Conservation (phyloP, 2,329 filamentous ascomycete species). For the Fusarium sp. region DNA sequence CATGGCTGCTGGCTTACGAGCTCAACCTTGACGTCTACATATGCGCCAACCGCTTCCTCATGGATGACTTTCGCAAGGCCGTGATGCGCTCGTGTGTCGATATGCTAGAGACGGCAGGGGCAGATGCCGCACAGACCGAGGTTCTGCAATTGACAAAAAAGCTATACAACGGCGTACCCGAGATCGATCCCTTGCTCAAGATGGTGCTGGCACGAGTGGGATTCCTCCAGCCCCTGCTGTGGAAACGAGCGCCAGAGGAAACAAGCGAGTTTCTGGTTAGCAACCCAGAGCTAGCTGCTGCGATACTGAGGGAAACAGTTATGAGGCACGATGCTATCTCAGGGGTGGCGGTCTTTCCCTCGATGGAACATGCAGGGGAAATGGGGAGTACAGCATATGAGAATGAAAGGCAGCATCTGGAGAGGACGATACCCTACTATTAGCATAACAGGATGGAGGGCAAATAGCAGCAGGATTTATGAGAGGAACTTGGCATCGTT, state of each 20-base stretch:
- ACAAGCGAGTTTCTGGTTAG: constrained; percentile 57
- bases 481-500: not conserved
- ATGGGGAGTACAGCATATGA: constrained; percentile 15
- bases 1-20: constrained; percentile 61
- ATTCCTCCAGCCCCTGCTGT: constrained; percentile 60
- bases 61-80: constrained; percentile 58
- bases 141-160: constrained; percentile 58
- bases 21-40: constrained; percentile 63
- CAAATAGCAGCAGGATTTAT: not conserved
- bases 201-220: constrained; percentile 63
- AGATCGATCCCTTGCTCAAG: constrained; percentile 56
- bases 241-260: constrained; percentile 54
- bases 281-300: constrained; percentile 59
- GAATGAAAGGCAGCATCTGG: constrained; percentile 19
- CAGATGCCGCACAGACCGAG: constrained; percentile 56
- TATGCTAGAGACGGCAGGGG: constrained; percentile 58
- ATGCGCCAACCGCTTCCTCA: constrained; percentile 60
- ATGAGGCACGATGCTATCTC: constrained; percentile 56
- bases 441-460: not conserved
- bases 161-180: constrained; percentile 57
- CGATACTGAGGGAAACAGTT: constrained; percentile 61
- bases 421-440: constrained; percentile 3
- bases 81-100: constrained; percentile 58
- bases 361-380: constrained; percentile 54
- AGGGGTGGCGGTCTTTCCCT: constrained; percentile 52